Percentiles rank a stretch among this genome's conserved stretches.
Evolutionary conservation across 148 eudicot species (phyloP).

Genomic region (Chenopodium album): DNA sequence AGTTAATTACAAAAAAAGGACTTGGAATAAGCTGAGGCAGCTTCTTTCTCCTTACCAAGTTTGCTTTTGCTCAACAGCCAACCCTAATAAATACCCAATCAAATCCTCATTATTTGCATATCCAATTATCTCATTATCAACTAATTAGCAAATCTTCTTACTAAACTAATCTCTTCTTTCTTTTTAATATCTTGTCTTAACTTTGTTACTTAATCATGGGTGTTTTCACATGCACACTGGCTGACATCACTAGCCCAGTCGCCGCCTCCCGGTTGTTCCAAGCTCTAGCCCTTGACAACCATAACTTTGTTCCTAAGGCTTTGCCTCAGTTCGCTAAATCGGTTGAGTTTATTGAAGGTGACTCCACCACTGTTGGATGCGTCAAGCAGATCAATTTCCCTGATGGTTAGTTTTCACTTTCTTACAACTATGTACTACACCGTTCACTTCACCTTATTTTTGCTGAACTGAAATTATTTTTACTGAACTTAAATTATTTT

Average conservation of each 20-base stretch:
- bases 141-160: no score
- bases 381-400: constrained; percentile 30
- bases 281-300: constrained; percentile 34
- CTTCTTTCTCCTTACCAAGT: neutral
- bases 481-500: no score
- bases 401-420: constrained; percentile 16
- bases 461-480: no score
- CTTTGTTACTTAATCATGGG: constrained; percentile 14
- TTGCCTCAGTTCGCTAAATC: constrained; percentile 24
- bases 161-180: no score
- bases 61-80: neutral
- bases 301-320: constrained; percentile 39
- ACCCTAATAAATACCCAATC: neutral
- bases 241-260: constrained; percentile 25
- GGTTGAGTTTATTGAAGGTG: constrained; percentile 28
- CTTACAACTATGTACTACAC: no score
- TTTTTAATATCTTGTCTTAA: no score
- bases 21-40: neutral
- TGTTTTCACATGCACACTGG: constrained; percentile 20
- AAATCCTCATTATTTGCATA: neutral
- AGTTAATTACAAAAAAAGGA: neutral
- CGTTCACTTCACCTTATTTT: neutral
- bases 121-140: no score
- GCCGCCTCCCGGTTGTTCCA: constrained; percentile 28
- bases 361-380: constrained; percentile 25